Base-by-base conservation (phyloP, 1,139 yeast species). In the Pichia inconspicua region DNA sequence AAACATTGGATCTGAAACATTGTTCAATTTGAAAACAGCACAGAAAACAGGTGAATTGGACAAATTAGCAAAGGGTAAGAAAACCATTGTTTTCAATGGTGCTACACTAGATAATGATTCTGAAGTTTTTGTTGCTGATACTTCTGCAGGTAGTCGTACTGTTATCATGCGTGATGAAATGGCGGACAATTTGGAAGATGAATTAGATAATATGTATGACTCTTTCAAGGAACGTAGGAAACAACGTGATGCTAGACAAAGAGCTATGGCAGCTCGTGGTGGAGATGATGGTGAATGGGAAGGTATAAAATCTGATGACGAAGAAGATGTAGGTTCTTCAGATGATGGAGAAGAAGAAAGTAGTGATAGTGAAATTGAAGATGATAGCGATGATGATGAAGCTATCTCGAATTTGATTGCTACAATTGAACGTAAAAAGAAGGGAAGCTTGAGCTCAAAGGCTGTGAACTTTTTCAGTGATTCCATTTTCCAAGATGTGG, bases 1-100 rank as follows among this genome's bases (percentile, higher is more conserved):
- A n/a, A 78, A 77, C 48, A 69, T 77, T 49, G 96, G 95, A 46
- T 75, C 84, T 42, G 95, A 87, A 51, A 77, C 94, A 0, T 70
- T 90, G 52, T 92, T 92, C 70, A 87, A 83, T 62, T 74, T 92
- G 63, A 84, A 82, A 60, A 69, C 78, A 19, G 96, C 97, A 2
- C 88, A 86, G 65, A 85, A 84, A 64, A 82, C 95, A 2, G 97
- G 97, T 39, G 79, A 84, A 56, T 68, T 89, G 48, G 78, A 79
- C 46, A 78, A 83, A 42, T 70, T 92, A 48, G 80, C 86, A 17
- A 79, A 78, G 60, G 98, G 97, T 66, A 86, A 84, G 63, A 84
- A 78, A 68, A 78, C 85, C 55, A 84, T 87, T 82, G 74, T 87
- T 32, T 80, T 84, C 57, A 74, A 75, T 54, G 70, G 69, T 49